Conservation (phyloP, 805 yeast genomes). For the Isabelozyma rhagii region DNA sequence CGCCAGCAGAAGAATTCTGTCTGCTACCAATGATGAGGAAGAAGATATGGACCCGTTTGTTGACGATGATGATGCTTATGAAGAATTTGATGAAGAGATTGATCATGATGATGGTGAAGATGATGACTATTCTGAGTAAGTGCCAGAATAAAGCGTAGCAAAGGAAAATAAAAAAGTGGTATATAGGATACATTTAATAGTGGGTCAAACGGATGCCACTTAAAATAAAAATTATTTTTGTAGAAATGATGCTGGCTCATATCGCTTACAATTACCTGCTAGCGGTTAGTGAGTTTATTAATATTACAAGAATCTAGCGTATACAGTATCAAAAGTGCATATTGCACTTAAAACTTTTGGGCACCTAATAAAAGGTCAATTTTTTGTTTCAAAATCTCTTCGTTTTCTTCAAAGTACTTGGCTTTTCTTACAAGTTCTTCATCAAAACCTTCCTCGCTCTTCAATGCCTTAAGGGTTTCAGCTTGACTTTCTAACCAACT, state of each 20-base stretch:
- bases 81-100: not conserved
- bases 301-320: not conserved
- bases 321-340: not conserved
- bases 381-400: conserved; percentile 65
- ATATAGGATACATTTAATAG: not conserved
- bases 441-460: conserved; percentile 85
- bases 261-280: not conserved
- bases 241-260: too few relatives aligned
- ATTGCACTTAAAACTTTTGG: conserved; percentile 33
- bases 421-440: conserved; percentile 88
- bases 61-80: conserved; percentile 16
- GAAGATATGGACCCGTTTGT: conserved; percentile 10
- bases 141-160: not conserved
- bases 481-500: conserved; percentile 78
- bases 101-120: conserved; percentile 3
- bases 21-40: conserved; percentile 12
- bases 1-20: conserved; percentile 4
- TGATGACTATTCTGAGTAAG: conserved; percentile 13
- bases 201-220: too few relatives aligned
- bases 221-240: too few relatives aligned
- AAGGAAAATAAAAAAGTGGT: too few relatives aligned
- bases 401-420: conserved; percentile 72
- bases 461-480: conserved; percentile 77
- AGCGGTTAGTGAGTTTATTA: not conserved
- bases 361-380: conserved; percentile 70